A percentile compares a stretch with the other conserved stretches of the same genome.
These are phyloP conservation scores for Paraleonurus japonicus DNA, from an alignment of 257 asterid genomes.

Conservation along the genomic window DNA sequence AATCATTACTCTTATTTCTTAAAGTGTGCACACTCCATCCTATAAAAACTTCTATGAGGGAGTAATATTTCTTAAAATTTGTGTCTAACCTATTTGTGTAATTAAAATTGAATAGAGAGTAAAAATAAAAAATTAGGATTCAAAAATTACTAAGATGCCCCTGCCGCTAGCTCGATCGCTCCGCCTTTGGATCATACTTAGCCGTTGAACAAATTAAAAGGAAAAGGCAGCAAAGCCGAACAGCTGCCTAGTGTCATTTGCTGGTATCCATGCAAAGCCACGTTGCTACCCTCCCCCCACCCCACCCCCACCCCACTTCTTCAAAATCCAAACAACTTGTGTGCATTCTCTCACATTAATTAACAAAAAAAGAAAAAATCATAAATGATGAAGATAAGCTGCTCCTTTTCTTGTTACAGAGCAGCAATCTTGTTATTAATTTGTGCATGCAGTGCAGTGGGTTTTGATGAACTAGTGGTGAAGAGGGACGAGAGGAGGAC, in stretches of 20 bases:
- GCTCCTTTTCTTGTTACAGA: background rate
- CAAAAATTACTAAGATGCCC: no score
- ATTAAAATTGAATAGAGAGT: no score
- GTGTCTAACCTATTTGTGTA: no score
- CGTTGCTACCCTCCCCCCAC: constrained; percentile 30
- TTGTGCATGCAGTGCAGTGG: background rate
- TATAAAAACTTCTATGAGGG: no score
- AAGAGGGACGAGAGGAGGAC: constrained; percentile 39
- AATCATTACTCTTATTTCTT: no score
- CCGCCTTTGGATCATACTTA: background rate
- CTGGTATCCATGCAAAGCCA: constrained; percentile 65
- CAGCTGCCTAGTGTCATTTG: constrained; percentile 40
- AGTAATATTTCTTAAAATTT: no score
- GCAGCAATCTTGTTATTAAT: background rate
- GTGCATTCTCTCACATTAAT: background rate
- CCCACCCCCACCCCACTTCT: background rate
- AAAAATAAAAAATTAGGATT: no score
- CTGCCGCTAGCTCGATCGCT: background rate
- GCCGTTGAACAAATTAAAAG: background rate
- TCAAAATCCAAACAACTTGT: background rate
- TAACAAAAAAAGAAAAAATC: background rate
- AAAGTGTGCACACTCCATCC: no score
- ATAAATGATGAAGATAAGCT: constrained; percentile 7
- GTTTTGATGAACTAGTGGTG: constrained; percentile 24
- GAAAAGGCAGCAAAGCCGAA: background rate